Base-by-base conservation (phyloP, 345 rosid genomes). In the Syzygium oleosum region DNA sequence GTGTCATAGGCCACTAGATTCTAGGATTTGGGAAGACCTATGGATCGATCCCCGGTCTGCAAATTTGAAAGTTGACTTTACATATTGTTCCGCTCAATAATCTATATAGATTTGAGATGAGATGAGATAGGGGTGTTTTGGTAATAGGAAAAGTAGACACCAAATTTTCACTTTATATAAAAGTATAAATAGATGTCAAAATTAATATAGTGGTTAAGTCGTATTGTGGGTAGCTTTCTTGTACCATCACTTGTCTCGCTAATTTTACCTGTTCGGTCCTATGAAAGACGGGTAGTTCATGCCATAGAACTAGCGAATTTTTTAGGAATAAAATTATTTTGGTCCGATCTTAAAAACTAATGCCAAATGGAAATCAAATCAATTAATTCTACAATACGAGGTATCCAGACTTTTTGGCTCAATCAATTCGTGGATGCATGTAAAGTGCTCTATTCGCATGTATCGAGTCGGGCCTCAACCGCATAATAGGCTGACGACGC, bases 401-500 rank as follows among this genome's bases (percentile, higher is more conserved):
- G 1, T 59, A 7, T 59, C 29, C 31, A 25, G 1, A 59, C 31
- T 59, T 59, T 27, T 59, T 7, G 29, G 7, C 31, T 59, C 7
- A 11, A 25, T 59, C 16, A 11, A 27, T 59, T 59, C 16, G 5
- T 0, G 31, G 27, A 59, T 59, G 31, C 16, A 27, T 59, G 5
- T 27, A 59, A 59, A 59, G 65, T 59, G 65, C 65, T 5, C 12
- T 15, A 7, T 25, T 59, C 3, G 27, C 31, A 0, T 0, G 0
- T 59, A 5, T 25, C 27, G 29, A 59, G 27, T 59, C 29, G 1
- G 27, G 15, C 65, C n/a, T 61, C 38, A n/a, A 61, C 4, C 19
- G 0, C 1, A 0, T 2, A 3, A n/a, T n/a, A 4, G 2, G 13
- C 68, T 2, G 68, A 25, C 5, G 15, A 27, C 3, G 27, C 68